Conservation (phyloP, 495 filamentous ascomycete species). For the Aspergillus indologenus region DNA sequence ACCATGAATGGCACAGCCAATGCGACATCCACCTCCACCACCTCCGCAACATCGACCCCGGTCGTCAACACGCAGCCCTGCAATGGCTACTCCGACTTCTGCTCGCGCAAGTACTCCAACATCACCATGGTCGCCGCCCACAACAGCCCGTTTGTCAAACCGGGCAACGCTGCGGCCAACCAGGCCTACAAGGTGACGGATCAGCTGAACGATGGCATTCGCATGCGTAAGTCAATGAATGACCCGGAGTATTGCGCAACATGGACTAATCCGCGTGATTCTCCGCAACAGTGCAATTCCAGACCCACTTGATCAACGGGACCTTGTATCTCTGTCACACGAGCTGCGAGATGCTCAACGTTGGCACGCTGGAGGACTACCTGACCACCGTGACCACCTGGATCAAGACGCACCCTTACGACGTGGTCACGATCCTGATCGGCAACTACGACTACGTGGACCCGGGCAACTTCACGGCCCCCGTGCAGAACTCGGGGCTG, state of each 20-base stretch:
- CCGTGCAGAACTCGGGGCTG: slow-evolving; percentile 67
- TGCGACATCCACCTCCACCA: slow-evolving; percentile 34
- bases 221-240: slow-evolving; percentile 58
- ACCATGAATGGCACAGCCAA: slow-evolving; percentile 46
- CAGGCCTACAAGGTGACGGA: slow-evolving; percentile 64
- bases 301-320: slow-evolving; percentile 67
- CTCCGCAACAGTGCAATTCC: slow-evolving; percentile 62
- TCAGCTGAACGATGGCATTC: slow-evolving; percentile 84
- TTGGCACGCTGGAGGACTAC: slow-evolving; percentile 72
- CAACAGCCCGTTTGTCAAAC: slow-evolving; percentile 76
- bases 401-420: slow-evolving; percentile 76
- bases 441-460: slow-evolving; percentile 73
- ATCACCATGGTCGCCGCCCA: slow-evolving; percentile 84
- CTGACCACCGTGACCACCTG: slow-evolving; percentile 66
- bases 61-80: slow-evolving; percentile 75
- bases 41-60: slow-evolving; percentile 40
- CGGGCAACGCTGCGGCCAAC: slow-evolving; percentile 73
- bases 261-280: slow-evolving; percentile 1
- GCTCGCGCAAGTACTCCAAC: slow-evolving; percentile 77
- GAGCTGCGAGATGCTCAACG: slow-evolving; percentile 73
- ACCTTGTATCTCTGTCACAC: slow-evolving; percentile 70
- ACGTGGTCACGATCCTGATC: slow-evolving; percentile 87
- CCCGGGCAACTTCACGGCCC: slow-evolving; percentile 55
- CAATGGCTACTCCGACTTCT: slow-evolving; percentile 85
- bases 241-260: neutral